Base-by-base conservation (phyloP, 768 basidiomycete genomes). In the Leccinum incarnatum region DNA sequence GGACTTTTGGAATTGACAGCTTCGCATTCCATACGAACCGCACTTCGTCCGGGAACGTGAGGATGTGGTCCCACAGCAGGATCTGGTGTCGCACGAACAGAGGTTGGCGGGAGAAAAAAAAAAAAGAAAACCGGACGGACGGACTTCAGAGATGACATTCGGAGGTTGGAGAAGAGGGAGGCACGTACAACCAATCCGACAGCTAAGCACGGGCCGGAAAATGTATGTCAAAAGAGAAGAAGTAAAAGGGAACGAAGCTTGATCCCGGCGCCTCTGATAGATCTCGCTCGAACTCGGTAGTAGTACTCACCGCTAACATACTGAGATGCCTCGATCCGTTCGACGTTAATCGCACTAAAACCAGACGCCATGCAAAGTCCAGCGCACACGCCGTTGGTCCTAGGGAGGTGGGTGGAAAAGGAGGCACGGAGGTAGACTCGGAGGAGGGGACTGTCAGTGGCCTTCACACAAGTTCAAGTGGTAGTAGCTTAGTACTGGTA, bases 41-140 rank as follows among this genome's bases (percentile, higher is more conserved):
- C 12, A 76, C 72, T 65, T 76, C 74, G 21, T 74, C 73, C 14
- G 60, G 52, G 29, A 75, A 62, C 0, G 75, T 76, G 42, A 75
- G 59, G 48, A 72, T 27, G 34, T 75, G 70, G 51, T 75, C 75
- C 64, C 73, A 76, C 23, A 75, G 57, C 10, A 75, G 60, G 17
- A 72, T 54, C 76, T 75, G 45, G 36, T 8, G 25, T 19, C 7
- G 12, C 15, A 25, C 5, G 15, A 6, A 5, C n/a, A 42, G 8
- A 19, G 4, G n/a, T 42, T 19, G 10, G 40, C n/a, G n/a, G 0
- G 37, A 11, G 10, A 37, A 37, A 37, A 37, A 1, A 25, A 27
- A 17, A 3, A 7, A 40, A 11, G 10, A 9, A 29, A 2, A 11
- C 5, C 40, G n/a, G 5, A 42, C 10, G 10, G n/a, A 19, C 40